Evolutionary conservation across 2,329 filamentous ascomycete genomes (phyloP), one percentile per base, ranked within the genome.

Genomic region (Aspergillus chevalieri): DNA sequence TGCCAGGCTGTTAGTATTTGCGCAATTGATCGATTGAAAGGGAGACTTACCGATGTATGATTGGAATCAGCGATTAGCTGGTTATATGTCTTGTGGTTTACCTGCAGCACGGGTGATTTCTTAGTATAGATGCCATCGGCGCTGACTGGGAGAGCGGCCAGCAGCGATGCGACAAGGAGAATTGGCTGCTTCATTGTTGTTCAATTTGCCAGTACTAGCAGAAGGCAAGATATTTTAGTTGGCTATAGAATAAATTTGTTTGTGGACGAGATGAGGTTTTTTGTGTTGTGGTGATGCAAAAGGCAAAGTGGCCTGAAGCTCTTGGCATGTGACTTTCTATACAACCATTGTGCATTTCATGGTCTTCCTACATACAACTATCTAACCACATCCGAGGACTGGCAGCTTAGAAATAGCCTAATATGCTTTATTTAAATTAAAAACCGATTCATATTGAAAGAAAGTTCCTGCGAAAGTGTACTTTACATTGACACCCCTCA

Each of bases 61-160:
- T 96, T 96, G 24, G 90, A 95, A 65, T 88, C 84, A 43, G 86
- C 83, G 69, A 98, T 90, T 57, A 95, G 74, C 54, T 79, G 81
- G 65, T 92, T 84, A 70, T 94, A 97, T 62, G 79, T 87, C 70
- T 86, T 87, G 50, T 78, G 79, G 61, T 86, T 84, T 56, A 97
- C 74, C 69, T 94, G 89, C 41, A 97, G 69, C 41, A 98, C 93
- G 10, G 88, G 84, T 2, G 91, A 96, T 67, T 79, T 87, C 74
- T 92, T 94, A 52, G 83, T 74, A 74, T 98, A 98, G 52, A 98
- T 71, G 57, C 82, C 83, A 57, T 87, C 85, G 47, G 84, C 82
- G 49, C 79, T 79, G 46, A 78, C 78, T 26, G 86, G 82, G 46
- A 87, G 65, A 49, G 82, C 78, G 53, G 86, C 79, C 55, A 93